phyloP scores from a whole-genome alignment of 1,284 basidiomycete genomes.

The Cystobasidium slooffiae region DNA sequence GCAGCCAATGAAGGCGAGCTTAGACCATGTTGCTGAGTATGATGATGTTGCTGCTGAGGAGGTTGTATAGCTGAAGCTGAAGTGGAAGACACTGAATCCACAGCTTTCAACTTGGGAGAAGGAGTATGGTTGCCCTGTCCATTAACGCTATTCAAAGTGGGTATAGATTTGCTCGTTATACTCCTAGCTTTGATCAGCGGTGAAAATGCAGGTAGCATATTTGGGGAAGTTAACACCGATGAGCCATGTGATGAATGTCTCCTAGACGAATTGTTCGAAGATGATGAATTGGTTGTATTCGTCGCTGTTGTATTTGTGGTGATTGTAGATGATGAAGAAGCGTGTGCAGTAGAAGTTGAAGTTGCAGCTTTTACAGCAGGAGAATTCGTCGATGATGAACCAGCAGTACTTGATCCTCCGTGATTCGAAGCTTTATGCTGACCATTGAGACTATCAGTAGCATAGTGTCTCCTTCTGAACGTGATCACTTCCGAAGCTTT shows the following conservation, averaged over 20 bases:
- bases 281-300: not conserved
- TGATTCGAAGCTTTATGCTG: slow-evolving; percentile 21
- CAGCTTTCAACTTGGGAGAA: no score
- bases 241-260: slow-evolving; percentile 25
- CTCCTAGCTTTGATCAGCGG: slow-evolving; percentile 3
- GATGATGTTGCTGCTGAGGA: not conserved
- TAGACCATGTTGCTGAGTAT: not conserved
- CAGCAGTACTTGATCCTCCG: not conserved
- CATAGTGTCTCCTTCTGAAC: slow-evolving; percentile 27
- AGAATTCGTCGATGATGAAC: not conserved
- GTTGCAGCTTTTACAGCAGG: slow-evolving; percentile 1
- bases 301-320: not conserved
- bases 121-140: not conserved
- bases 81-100: no score
- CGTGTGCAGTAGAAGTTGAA: not conserved
- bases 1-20: slow-evolving; percentile 29
- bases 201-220: slow-evolving; percentile 14
- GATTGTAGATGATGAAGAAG: not conserved
- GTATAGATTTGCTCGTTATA: slow-evolving; percentile 19
- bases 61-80: not conserved
- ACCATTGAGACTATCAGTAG: slow-evolving; percentile 16
- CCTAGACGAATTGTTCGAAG: not conserved
- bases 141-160: not conserved
- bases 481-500: slow-evolving; percentile 35
- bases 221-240: not conserved